Conservation (phyloP, 1,284 basidiomycete genomes). For the Rhodotorula sp. region DNA sequence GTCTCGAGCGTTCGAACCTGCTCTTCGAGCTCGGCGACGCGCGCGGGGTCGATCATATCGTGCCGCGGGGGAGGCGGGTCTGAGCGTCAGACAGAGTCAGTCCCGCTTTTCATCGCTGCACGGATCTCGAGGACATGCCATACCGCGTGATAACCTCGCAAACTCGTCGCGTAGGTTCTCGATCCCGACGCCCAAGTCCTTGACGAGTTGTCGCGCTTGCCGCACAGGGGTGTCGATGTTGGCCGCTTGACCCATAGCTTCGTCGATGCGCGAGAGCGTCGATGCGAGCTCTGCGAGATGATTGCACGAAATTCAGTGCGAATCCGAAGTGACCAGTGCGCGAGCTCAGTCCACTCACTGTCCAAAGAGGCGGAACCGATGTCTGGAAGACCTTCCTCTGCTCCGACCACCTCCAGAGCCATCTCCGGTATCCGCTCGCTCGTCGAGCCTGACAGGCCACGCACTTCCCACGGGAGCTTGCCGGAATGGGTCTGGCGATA, state of each 20-base stretch:
- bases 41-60: conserved; percentile 49
- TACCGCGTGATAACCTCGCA: conserved; percentile 59
- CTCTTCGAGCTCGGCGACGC: conserved; percentile 64
- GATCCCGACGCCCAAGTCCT: conserved; percentile 58
- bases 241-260: background rate
- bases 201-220: conserved; percentile 55
- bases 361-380: conserved; percentile 39
- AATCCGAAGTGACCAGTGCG: background rate
- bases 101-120: background rate
- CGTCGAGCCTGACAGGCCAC: conserved; percentile 21
- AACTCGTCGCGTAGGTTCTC: conserved; percentile 67
- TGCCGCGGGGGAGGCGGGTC: conserved; percentile 24
- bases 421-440: conserved; percentile 34
- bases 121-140: conserved; percentile 14
- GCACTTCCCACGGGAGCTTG: conserved; percentile 46
- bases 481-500: conserved; percentile 42
- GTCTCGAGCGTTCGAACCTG: conserved; percentile 72
- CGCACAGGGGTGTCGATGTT: conserved; percentile 14
- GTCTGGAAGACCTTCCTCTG: conserved; percentile 33
- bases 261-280: conserved; percentile 10
- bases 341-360: background rate
- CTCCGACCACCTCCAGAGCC: conserved; percentile 27
- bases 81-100: background rate
- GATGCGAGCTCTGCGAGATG: conserved; percentile 2
- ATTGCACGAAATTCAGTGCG: too few relatives aligned